phyloP scores from a whole-genome alignment of 2,329 filamentous ascomycete species.

The Fusarium transvaalense region DNA sequence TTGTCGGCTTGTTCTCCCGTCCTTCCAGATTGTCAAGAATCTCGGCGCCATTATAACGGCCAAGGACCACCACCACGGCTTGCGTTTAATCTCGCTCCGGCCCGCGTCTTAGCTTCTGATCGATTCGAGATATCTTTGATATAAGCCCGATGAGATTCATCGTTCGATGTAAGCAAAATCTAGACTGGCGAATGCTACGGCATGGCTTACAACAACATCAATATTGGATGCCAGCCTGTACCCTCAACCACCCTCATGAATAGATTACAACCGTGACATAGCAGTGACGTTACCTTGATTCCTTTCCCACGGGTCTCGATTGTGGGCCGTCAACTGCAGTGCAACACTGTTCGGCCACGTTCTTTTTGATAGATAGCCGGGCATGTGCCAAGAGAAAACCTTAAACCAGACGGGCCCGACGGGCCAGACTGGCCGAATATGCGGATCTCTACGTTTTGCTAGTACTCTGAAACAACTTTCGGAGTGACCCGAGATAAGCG shows the following conservation, averaged over 20 bases:
- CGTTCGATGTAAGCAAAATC: background rate
- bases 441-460: background rate
- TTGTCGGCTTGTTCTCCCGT: background rate
- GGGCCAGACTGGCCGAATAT: constrained; percentile 4
- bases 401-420: constrained; percentile 4
- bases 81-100: background rate
- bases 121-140: background rate
- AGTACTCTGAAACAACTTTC: background rate
- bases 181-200: background rate
- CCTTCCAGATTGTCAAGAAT: background rate
- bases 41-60: background rate
- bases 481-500: background rate
- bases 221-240: background rate
- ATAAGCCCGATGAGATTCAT: background rate
- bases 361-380: background rate
- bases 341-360: constrained; percentile 6
- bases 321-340: constrained; percentile 10
- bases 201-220: background rate
- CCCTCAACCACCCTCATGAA: background rate
- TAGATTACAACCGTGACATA: background rate
- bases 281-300: background rate
- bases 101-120: background rate
- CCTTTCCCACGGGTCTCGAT: background rate
- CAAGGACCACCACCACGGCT: constrained; percentile 1
- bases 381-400: constrained; percentile 11